Evolutionary conservation across 2,329 filamentous ascomycete species (phyloP).

Genomic region (Calonectria pteridis): DNA sequence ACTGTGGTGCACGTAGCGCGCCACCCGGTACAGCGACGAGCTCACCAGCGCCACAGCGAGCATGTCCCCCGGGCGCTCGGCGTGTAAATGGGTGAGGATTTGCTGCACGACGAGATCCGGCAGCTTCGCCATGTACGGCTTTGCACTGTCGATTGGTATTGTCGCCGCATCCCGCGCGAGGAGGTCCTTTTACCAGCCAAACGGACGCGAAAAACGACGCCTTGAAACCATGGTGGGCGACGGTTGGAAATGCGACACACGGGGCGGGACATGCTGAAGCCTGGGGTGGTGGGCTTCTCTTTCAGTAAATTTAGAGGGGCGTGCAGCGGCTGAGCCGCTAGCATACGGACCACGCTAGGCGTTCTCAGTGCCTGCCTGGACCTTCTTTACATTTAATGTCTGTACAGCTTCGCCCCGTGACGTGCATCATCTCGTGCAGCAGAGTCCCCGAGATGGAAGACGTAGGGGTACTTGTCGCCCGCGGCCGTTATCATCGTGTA

Average conservation of each 20-base stretch:
- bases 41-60: background rate
- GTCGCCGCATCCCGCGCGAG: background rate
- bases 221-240: background rate
- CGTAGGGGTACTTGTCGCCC: background rate
- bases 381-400: background rate
- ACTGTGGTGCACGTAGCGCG: conserved; percentile 26
- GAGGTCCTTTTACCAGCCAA: background rate
- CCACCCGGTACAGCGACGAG: conserved; percentile 14
- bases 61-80: background rate
- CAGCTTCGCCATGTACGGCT: conserved; percentile 11
- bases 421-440: background rate
- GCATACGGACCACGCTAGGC: background rate
- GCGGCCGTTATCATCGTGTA: background rate
- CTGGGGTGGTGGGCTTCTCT: background rate
- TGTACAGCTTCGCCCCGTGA: background rate
- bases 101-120: conserved; percentile 16
- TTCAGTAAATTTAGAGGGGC: background rate
- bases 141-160: background rate
- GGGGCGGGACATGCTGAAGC: background rate
- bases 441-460: background rate
- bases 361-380: background rate
- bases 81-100: conserved; percentile 14
- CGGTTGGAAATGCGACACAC: background rate
- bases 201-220: background rate
- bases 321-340: background rate